phyloP scores from a whole-genome alignment of 169 alveolate genomes.

The Cryptosporidium ryanae region DNA sequence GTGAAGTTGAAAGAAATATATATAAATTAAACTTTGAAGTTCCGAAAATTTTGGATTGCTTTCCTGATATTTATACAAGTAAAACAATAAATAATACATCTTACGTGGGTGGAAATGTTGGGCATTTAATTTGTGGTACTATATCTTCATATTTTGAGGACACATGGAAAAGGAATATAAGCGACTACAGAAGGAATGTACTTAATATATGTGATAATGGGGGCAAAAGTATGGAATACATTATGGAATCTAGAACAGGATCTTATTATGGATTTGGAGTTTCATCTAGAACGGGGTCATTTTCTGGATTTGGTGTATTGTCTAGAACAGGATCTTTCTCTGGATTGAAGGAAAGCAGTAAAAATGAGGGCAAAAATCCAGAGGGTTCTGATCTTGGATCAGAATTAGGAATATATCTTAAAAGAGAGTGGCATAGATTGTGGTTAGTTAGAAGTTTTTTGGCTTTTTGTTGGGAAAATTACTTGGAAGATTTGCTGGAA shows the following conservation, averaged over 20 bases:
- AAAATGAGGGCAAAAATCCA: background rate
- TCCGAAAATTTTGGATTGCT: slow-evolving; percentile 27
- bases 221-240: background rate
- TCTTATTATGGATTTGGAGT: no score
- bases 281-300: no score
- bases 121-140: slow-evolving; percentile 65
- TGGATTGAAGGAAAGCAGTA: background rate
- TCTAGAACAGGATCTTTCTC: no score
- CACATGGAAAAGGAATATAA: slow-evolving; percentile 35
- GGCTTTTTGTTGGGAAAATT: slow-evolving; percentile 51
- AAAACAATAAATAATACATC: background rate
- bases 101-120: slow-evolving; percentile 1
- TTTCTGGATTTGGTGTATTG: no score
- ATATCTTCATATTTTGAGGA: slow-evolving; percentile 67
- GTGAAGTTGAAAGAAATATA: no score
- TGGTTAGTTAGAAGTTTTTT: slow-evolving; percentile 65
- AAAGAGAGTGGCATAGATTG: slow-evolving; percentile 65
- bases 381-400: slow-evolving; percentile 5
- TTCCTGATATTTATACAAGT: slow-evolving; percentile 18
- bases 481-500: slow-evolving; percentile 30
- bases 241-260: no score
- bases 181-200: slow-evolving; percentile 11
- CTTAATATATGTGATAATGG: background rate
- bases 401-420: slow-evolving; percentile 9
- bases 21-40: background rate